Conservation (phyloP, 441 rosid genomes). For the Populus trichocarpa region DNA sequence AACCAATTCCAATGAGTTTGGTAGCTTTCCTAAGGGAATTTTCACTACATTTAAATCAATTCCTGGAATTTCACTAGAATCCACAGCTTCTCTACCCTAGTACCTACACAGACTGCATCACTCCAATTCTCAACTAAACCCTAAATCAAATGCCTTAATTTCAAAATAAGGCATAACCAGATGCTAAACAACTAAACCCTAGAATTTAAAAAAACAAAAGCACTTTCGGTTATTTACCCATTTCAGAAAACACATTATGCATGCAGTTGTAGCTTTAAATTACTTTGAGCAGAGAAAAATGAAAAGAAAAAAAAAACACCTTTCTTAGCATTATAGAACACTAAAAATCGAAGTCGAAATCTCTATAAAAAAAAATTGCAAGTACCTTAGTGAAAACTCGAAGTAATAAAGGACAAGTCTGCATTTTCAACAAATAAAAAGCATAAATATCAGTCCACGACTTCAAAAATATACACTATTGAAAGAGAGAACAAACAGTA, state of each 20-base stretch:
- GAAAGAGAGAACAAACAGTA: not conserved
- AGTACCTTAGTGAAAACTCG: slow-evolving; percentile 95
- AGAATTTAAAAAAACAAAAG: not conserved
- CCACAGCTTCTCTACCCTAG: not conserved
- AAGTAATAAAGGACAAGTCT: slow-evolving; percentile 93
- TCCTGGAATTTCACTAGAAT: not conserved
- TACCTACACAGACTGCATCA: not conserved
- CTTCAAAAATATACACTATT: not conserved
- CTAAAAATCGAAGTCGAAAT: not conserved
- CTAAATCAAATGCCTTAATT: not conserved
- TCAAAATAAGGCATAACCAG: not conserved
- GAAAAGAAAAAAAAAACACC: not conserved
- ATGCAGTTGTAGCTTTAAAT: not conserved
- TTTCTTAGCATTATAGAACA: not conserved
- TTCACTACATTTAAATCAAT: not conserved
- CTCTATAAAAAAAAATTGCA: not conserved
- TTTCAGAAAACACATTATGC: not conserved
- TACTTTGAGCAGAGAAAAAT: not conserved
- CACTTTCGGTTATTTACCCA: not conserved
- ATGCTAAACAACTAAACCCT: not conserved
- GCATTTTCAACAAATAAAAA: slow-evolving; percentile 19
- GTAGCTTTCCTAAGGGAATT: not conserved
- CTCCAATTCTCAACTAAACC: not conserved
- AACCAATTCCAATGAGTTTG: not conserved
- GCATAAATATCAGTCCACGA: not conserved